Base-by-base conservation (phyloP, 805 yeast genomes). In the Candida qinlingensis region DNA sequence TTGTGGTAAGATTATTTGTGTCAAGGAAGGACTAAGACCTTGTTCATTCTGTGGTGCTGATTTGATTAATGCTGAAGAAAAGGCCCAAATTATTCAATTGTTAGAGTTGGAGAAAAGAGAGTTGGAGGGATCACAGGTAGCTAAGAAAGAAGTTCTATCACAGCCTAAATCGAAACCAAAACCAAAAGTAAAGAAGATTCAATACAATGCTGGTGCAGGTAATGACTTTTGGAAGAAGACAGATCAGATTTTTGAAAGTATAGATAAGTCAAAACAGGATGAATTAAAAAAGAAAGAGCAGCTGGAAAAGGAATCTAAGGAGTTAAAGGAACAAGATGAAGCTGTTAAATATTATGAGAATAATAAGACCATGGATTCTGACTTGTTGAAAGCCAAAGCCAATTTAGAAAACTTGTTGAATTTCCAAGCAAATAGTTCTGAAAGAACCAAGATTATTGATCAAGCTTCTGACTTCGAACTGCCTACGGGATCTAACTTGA, bases 1-100 rank as follows among this genome's bases (percentile, higher is more conserved):
- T 51, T 94, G 99, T 64, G 99, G 99, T 9, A 87, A 90, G 64
- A 87, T 94, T 39, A 87, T 94, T 3, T 94, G 99, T 69, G 75
- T 77, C 4, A 83, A 83, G 56, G 98, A 94, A 61, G 98, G 98
- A 0, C 69, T 88, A 27, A 94, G 91, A 51, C 94, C 94, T 4
- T 94, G 99, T 61, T 76, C 94, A 2, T 85, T 68, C 53, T 94
- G 99, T 69, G 87, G 89, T 0, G 63, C 73, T 28, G 85, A 81
- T 34, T 66, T 94, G 39, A 71, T 94, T 19, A 73, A 81, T 6
- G 62, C 67, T 9, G 76, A 75, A n/a, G 96, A 91, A 54, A 75
- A 80, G 57, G 53, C 59, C 4, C 81, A 79, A 45, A 83, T 88
- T 37, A 66, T 77, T 30, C 67, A 74, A 6, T 63, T 81, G 4